Percentiles rank a stretch among this genome's conserved stretches.
Conservation (phyloP, 192 early-diverging fungal genomes). For the Mycoemilia scoparia region DNA sequence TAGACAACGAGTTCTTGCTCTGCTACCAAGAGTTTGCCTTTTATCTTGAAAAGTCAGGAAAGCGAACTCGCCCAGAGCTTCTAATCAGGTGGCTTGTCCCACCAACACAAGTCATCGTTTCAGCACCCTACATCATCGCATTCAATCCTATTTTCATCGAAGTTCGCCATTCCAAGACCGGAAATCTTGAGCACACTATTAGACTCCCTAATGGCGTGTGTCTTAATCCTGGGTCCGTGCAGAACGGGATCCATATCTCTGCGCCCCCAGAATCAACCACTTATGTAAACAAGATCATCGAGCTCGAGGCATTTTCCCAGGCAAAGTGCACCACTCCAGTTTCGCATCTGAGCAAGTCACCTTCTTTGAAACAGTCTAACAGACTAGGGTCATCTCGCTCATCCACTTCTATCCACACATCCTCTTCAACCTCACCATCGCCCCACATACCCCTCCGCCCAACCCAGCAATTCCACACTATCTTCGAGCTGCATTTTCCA, state of each 20-base stretch:
- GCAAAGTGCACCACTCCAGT: too few species aligned
- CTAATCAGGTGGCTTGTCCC: conserved; percentile 74
- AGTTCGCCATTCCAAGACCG: conserved; percentile 61
- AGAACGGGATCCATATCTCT: conserved; percentile 14
- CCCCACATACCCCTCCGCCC: too few species aligned
- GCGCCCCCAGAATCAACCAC: conserved; percentile 14
- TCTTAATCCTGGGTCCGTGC: conserved; percentile 21
- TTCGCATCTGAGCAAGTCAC: too few species aligned
- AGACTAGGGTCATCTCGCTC: too few species aligned
- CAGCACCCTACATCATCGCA: conserved; percentile 70
- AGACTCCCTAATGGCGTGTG: conserved; percentile 12
- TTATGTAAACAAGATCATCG: too few species aligned
- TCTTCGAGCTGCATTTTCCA: too few species aligned
- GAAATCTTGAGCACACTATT: conserved; percentile 31
- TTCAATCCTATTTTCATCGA: conserved; percentile 82
- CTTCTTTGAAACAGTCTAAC: too few species aligned
- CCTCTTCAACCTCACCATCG: too few species aligned
- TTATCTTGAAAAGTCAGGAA: conserved; percentile 75
- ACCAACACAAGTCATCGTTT: conserved; percentile 55
- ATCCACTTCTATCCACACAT: too few species aligned
- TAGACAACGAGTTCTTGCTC: conserved; percentile 55
- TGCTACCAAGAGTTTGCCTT: conserved; percentile 90
- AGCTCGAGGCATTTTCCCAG: too few species aligned
- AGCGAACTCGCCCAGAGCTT: conserved; percentile 46
- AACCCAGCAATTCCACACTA: too few species aligned